Evolutionary conservation across 2,329 filamentous ascomycete genomes (phyloP), one percentile per base, ranked within the genome.

Genomic region (Fusarium sp.): DNA sequence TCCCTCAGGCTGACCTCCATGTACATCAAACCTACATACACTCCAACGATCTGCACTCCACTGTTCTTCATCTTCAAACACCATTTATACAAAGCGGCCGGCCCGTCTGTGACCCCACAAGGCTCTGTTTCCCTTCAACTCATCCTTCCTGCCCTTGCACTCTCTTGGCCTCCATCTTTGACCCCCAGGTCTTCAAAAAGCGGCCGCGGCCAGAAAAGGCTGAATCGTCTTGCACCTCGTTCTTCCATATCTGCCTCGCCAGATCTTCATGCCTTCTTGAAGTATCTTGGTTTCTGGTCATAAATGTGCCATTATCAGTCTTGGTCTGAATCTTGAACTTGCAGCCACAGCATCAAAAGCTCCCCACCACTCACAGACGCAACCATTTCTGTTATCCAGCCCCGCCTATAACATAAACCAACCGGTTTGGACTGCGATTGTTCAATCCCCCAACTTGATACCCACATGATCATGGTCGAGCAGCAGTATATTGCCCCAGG

Each of bases 401-500:
- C 65, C 67, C 70, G 65, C 73, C 61, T 26, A 68, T 63, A 74
- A 67, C 33, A 70, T 63, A 74, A 68, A 56, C 57, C 62, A 64
- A 72, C 67, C 64, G 54, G 44, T 56, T 70, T 75, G 76, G 76
- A 65, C 71, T 65, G 62, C 39, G 69, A 62, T 57, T 72, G 74
- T 76, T 75, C 74, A 69, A 70, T 57, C 72, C 50, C 69, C 71
- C 59, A 68, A 56, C 42, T 50, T 61, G 55, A 59, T 63, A 65
- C 51, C 65, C 73, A 75, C 76, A 77, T 79, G 79, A 80, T 73
- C 78, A 81, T 81, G 80, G 78, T 79, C 67, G 79, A 81, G 78
- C 75, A 80, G 75, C 78, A 78, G 56, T 81, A 81, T 75, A 77
- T 81, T 73, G 65, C 76, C 71, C 74, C 77, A 75, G 77, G 78